A percentile compares a stretch with the other conserved stretches of the same genome.
These are phyloP conservation scores for Agastache rugosa DNA, from an alignment of 257 asterid species.

Conservation along the genomic window DNA sequence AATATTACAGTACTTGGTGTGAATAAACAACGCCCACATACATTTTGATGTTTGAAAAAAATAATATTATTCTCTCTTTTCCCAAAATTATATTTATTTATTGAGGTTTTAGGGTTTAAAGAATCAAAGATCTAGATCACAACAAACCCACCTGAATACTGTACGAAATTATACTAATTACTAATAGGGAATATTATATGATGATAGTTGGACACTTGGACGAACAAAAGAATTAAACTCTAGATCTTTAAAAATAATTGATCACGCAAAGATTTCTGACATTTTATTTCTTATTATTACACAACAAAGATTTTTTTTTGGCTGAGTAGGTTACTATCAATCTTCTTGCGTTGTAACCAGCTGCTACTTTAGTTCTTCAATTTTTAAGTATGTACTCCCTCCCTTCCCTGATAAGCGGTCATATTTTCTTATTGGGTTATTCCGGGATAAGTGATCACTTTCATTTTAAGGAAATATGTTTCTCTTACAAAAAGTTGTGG, in stretches of 20 bases:
- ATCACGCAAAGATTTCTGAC: constrained; percentile 41
- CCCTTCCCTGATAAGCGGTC: no score
- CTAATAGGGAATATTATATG: no score
- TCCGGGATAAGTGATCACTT: no score
- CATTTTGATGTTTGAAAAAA: neutral
- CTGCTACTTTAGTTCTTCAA: constrained; percentile 2
- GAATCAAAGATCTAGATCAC: constrained; percentile 7
- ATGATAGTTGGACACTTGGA: no score
- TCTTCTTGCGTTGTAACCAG: constrained; percentile 15
- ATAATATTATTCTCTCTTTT: neutral
- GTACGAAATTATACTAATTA: neutral
- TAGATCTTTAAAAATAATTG: neutral
- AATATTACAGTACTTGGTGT: no score
- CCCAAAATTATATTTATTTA: neutral
- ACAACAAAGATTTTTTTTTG: constrained; percentile 10
- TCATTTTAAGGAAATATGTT: no score
- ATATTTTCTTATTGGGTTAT: no score
- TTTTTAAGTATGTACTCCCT: neutral
- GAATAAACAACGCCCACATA: neutral
- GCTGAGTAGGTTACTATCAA: constrained; percentile 28
- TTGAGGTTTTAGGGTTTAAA: neutral
- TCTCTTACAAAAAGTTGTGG: no score
- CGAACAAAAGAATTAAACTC: neutral
- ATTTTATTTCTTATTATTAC: neutral
- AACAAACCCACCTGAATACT: neutral